Base-by-base conservation (phyloP, 1,284 basidiomycete genomes). In the Abortiporus biennis region DNA sequence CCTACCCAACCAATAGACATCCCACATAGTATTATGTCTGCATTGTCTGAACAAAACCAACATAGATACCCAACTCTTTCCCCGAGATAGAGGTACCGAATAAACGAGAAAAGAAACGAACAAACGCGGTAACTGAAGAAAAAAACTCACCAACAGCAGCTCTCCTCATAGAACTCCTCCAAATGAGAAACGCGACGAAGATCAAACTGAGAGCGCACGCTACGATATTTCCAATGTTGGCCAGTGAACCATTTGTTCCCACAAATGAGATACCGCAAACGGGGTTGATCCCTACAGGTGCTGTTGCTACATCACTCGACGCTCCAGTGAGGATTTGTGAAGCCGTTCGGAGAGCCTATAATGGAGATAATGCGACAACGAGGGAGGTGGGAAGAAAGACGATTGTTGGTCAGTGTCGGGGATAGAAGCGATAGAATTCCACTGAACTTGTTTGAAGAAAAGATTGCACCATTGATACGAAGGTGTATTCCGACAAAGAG, bases 191-290 rank as follows among this genome's bases (percentile, higher is more conserved):
- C n/a, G 62, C 51, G 21, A 73, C 56, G 49, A 78, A 54, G 30
- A 82, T 40, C 44, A 84, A 61, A 55, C 78, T 78, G 33, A 85
- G 53, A 19, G 65, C 78, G 53, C 82, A 86, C 3, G 71, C 72
- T 49, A 85, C 65, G 56, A 85, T 79, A 59, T 89, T 81, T 49
- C 84, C 84, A 48, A 87, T 74, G 61, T 88, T 88, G 39, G 77
- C 80, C 5, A 85, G 57, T 2, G 76, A 77, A 29, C 71, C 71
- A 31, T 71, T 57, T 15, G 66, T 55, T 22, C 72, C 68, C 12
- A 70, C 60, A 43, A 68, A 62, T 17, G 62, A 65, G 45, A 74
- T 80, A 23, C 72, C 78, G 55, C 78, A 80, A 43, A 63, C 57
- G 19, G 75, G 72, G 51, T 80, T 76, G 37, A 80, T 62, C 36